phyloP scores from a whole-genome alignment of 2,329 filamentous ascomycete genomes.

The Fusarium sp. region DNA sequence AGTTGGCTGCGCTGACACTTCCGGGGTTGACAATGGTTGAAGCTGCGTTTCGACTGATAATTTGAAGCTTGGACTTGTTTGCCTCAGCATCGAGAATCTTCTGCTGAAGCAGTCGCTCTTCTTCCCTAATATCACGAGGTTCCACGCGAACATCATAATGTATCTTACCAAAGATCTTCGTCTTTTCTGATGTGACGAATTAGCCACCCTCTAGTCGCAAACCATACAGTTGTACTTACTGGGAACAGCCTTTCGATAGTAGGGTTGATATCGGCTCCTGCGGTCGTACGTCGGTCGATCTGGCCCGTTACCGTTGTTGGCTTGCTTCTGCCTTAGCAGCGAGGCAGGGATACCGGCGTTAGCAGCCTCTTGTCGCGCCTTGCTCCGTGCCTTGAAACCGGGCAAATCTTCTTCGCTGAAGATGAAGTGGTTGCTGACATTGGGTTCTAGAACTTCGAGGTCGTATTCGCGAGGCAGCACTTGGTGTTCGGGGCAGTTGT shows the following conservation, averaged over 20 bases:
- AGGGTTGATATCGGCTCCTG: constrained; percentile 65
- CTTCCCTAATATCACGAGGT: constrained; percentile 77
- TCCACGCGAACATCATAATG: constrained; percentile 81
- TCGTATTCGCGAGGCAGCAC: constrained; percentile 89
- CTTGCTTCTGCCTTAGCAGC: constrained; percentile 58
- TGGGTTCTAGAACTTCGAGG: constrained; percentile 71
- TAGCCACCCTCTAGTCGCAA: constrained; percentile 22
- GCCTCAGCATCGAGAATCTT: constrained; percentile 63
- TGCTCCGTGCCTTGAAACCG: constrained; percentile 59
- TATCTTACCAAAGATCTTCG: constrained; percentile 77
- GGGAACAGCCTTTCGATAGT: constrained; percentile 77
- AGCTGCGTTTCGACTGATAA: constrained; percentile 62
- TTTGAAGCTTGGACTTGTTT: constrained; percentile 61
- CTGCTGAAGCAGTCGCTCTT: constrained; percentile 70
- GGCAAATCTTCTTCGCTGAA: constrained; percentile 95
- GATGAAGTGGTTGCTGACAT: constrained; percentile 87
- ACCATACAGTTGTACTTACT: constrained; percentile 62
- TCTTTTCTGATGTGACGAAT: constrained; percentile 73
- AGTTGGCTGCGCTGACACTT: constrained; percentile 51
- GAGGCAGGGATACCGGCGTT: constrained; percentile 69
- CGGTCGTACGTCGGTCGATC: constrained; percentile 61
- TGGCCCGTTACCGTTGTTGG: constrained; percentile 40
- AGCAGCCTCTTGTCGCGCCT: constrained; percentile 65
- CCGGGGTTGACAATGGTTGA: constrained; percentile 68
- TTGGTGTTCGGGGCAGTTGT: constrained; percentile 73